Evolutionary conservation across 441 rosid genomes (phyloP).

Genomic region (Pelargonium citronellum): DNA sequence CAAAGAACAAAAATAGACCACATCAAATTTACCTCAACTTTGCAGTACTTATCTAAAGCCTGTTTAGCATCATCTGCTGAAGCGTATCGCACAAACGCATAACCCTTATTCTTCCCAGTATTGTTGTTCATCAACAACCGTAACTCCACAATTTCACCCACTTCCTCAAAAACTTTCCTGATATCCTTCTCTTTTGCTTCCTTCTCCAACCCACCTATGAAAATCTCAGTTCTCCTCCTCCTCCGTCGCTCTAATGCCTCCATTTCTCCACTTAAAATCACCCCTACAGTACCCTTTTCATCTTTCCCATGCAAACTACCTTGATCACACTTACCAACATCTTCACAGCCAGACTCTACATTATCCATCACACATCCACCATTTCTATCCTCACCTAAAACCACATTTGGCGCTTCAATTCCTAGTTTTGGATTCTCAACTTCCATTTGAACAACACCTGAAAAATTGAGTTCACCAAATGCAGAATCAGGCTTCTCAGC

Average conservation of each 20-base stretch:
- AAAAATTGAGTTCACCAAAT: background rate
- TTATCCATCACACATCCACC: slow-evolving; percentile 15
- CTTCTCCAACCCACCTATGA: slow-evolving; percentile 32
- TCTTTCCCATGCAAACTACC: slow-evolving; percentile 6
- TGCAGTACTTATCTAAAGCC: slow-evolving; percentile 27
- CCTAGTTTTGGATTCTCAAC: slow-evolving; percentile 4
- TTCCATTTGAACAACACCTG: background rate
- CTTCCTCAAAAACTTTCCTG: slow-evolving; percentile 28
- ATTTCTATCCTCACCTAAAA: slow-evolving; percentile 11
- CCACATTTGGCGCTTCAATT: slow-evolving; percentile 14
- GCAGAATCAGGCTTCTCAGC: background rate
- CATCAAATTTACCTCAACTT: slow-evolving; percentile 24
- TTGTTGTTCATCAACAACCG: slow-evolving; percentile 20
- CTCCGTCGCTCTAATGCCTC: slow-evolving; percentile 29
- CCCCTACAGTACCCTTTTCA: slow-evolving; percentile 18
- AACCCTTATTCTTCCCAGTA: slow-evolving; percentile 31
- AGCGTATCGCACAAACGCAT: slow-evolving; percentile 32
- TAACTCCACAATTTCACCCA: slow-evolving; percentile 29
- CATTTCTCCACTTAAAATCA: slow-evolving; percentile 27
- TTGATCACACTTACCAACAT: background rate
- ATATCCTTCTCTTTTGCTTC: slow-evolving; percentile 28
- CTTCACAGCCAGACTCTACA: slow-evolving; percentile 11
- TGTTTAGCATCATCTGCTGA: slow-evolving; percentile 30
- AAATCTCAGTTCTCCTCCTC: slow-evolving; percentile 33
- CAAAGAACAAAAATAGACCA: background rate